Base-by-base conservation (phyloP, 1,139 yeast species). In the Tardiomyces blankii region DNA sequence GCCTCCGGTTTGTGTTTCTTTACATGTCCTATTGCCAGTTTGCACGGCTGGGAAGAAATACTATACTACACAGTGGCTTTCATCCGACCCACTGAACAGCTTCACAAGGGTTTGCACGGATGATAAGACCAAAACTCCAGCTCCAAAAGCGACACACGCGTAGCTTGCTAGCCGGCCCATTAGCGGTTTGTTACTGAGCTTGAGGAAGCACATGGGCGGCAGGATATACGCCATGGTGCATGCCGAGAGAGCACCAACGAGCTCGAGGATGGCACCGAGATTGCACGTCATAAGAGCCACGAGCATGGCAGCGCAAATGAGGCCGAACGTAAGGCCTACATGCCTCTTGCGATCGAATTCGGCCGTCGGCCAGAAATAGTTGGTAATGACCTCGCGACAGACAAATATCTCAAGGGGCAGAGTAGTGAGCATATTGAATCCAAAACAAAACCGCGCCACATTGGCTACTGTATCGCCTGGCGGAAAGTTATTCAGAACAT, bases 211-310 rank as follows among this genome's bases (percentile, higher is more conserved):
- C 62, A 82, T 62, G 5, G 96, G 96, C 0, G 97, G 97, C 12
- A 89, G 68, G 18, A 89, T 86, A 58, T 86, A 89, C 0, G 97
- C 96, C 84, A 89, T 82, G 35, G 86, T 69, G 13, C 95, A 85
- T 0, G 96, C 97, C 0, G 95, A 83, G 0, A 95, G 83, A 0
- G 96, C 91, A 1, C 97, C 97, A 30, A 87, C 88, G 7, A 89
- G 69, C 58, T 89, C 97, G 44, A 89, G 69, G 40, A 89, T 82
- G 18, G 91, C 84, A 1, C 97, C 97, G 48, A 89, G 69, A 55
- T 89, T 87, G 59, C 96, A 88, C 0, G 96, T 88, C 48, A 81
- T 68, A 43, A 89, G 67, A 0, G 96, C 75, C 3, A 87, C 81
- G 0, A 75, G 54, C 91, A 87, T 83, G 2, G 95, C 82, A 1